phyloP scores from a whole-genome alignment of 2,329 filamentous ascomycete genomes.

The Cladophialophora bantiana region DNA sequence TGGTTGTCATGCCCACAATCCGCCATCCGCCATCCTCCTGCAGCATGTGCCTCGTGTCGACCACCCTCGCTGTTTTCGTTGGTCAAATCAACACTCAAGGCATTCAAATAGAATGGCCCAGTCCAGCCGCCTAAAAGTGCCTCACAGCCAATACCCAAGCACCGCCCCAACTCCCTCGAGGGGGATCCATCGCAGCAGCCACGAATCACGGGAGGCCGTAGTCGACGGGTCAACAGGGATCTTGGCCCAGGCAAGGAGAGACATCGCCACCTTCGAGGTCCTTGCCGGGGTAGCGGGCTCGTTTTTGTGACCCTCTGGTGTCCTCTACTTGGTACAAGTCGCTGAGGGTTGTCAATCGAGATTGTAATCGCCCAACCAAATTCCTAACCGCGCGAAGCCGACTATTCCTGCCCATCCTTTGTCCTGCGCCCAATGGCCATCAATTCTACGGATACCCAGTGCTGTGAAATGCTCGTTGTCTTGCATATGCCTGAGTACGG shows the following conservation, averaged over 20 bases:
- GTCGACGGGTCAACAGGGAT: conserved; percentile 19
- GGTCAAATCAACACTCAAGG: conserved; percentile 23
- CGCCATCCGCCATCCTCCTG: conserved; percentile 14
- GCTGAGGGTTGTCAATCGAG: conserved; percentile 26
- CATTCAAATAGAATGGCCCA: conserved; percentile 27
- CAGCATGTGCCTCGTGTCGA: conserved; percentile 34
- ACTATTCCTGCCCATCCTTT: conserved; percentile 17
- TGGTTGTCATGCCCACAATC: conserved; percentile 9
- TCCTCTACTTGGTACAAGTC: neutral
- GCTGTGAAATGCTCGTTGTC: conserved; percentile 28
- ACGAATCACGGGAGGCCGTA: conserved; percentile 34
- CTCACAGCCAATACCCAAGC: conserved; percentile 28
- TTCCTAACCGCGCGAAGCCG: conserved; percentile 21
- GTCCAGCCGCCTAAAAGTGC: conserved; percentile 27
- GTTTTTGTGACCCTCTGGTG: conserved; percentile 6
- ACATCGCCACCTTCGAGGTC: conserved; percentile 26
- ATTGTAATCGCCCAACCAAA: conserved; percentile 25
- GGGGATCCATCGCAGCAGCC: conserved; percentile 22
- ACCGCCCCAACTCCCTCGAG: conserved; percentile 21
- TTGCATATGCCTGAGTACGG: conserved; percentile 27
- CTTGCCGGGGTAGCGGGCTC: conserved; percentile 8
- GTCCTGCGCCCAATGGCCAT: conserved; percentile 19
- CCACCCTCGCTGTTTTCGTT: conserved; percentile 18
- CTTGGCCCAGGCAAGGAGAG: conserved; percentile 11
- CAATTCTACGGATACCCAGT: conserved; percentile 5